Conservation (phyloP, 176 grass and related monocot genomes). For the Elaeis guineensis region DNA sequence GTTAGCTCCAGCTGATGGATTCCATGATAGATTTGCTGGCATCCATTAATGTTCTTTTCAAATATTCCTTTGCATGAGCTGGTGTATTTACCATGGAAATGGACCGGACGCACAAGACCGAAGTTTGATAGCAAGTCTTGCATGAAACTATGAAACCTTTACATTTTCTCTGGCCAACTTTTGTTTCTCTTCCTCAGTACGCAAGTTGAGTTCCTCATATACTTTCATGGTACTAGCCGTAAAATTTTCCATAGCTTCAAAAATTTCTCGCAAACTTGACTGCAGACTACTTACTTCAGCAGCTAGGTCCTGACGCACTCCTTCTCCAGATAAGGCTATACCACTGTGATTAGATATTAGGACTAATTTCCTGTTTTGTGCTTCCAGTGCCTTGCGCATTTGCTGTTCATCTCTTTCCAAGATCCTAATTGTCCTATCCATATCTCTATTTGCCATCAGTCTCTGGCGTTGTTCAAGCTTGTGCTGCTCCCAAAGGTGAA, state of each 20-base stretch:
- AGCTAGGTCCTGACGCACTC: constrained; percentile 26
- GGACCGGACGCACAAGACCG: no score
- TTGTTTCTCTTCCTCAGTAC: constrained; percentile 69
- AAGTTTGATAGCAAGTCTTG: no score
- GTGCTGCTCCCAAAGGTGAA: constrained; percentile 54
- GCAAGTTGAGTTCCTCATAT: constrained; percentile 47
- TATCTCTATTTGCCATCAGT: constrained; percentile 66
- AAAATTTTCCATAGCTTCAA: constrained; percentile 82
- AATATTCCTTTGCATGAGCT: no score
- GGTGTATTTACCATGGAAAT: no score
- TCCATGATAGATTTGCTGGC: no score
- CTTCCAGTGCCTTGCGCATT: constrained; percentile 71
- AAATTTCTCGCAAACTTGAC: constrained; percentile 48
- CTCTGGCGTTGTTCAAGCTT: constrained; percentile 59
- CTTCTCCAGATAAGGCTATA: constrained; percentile 38
- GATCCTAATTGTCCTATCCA: constrained; percentile 55
- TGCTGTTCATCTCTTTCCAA: constrained; percentile 76
- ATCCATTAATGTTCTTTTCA: no score
- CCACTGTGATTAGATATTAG: constrained; percentile 36
- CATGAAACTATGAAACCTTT: constrained; percentile 13
- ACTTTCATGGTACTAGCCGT: constrained; percentile 36
- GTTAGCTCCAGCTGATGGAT: no score
- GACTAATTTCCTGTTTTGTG: constrained; percentile 65
- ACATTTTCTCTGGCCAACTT: constrained; percentile 19
- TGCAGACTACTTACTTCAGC: constrained; percentile 47